A percentile compares a stretch with the other conserved stretches of the same genome.
phyloP scores from a whole-genome alignment of 441 rosid species.

The Arabidopsis hybrid region DNA sequence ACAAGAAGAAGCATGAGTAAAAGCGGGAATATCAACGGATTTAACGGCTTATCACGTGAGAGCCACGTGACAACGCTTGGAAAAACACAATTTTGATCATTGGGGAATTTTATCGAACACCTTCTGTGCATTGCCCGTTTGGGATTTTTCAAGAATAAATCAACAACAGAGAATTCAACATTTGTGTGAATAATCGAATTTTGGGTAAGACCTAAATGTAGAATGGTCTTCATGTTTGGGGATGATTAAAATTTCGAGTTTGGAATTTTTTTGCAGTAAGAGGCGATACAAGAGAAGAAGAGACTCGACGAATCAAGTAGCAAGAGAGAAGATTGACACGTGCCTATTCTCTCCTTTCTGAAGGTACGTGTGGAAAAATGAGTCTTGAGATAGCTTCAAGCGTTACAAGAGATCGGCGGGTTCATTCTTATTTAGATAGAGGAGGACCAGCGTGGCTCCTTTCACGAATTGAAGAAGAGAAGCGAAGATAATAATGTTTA shows the following conservation, averaged over 20 bases:
- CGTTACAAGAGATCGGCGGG: too few relatives aligned
- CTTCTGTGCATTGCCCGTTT: not conserved
- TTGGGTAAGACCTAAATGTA: not conserved
- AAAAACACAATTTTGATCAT: not conserved
- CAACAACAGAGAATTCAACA: not conserved
- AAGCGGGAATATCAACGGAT: slow-evolving; percentile 10
- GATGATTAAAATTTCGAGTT: not conserved
- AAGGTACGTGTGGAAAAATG: too few relatives aligned
- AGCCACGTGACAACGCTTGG: slow-evolving; percentile 20
- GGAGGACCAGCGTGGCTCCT: too few relatives aligned
- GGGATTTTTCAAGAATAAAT: too few relatives aligned
- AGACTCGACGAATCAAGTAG: not conserved
- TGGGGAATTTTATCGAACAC: slow-evolving; percentile 9
- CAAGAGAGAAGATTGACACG: not conserved
- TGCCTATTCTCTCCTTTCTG: not conserved
- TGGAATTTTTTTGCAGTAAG: not conserved
- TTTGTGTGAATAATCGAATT: not conserved
- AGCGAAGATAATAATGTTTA: too few relatives aligned
- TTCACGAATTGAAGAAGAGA: too few relatives aligned
- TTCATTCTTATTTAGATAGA: too few relatives aligned
- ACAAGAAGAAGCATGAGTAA: slow-evolving; percentile 6
- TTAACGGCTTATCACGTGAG: slow-evolving; percentile 28
- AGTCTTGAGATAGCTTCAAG: too few relatives aligned
- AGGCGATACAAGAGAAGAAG: not conserved
- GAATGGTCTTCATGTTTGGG: slow-evolving; percentile 4